Evolutionary conservation across 2,329 filamentous ascomycete species (phyloP), one percentile per base, ranked within the genome.

Genomic region (Alternaria rosae): DNA sequence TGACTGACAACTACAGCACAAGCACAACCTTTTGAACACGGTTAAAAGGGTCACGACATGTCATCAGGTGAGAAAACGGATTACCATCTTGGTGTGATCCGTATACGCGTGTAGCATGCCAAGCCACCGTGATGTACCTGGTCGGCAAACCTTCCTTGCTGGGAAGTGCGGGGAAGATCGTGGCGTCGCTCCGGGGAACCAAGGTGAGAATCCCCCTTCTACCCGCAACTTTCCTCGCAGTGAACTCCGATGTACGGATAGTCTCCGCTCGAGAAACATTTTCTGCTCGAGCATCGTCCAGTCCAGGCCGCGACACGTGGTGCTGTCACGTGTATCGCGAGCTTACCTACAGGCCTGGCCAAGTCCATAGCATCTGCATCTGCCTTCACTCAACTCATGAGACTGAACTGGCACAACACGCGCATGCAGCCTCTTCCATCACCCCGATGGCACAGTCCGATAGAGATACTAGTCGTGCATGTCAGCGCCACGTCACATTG

Each of bases 131-230:
- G 38, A 45, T 17, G 38, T 15, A 17, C 5, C 42, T 41, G 28
- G 21, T 66, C 65, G 65, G 65, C 56, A 62, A 57, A 64, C 62
- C 58, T 66, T 59, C 58, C 60, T 56, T 21, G 56, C 21, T 45
- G 32, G n/a, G 28, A 62, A 54, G 44, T 50, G 58, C 64, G 62
- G 66, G 50, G 44, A 54, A 59, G 42, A 35, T 51, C 8, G 54
- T 53, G 52, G 48, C 54, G 30, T 52, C 25, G 54, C 57, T 57
- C 60, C 57, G 59, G 51, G 54, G 50, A 48, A 42, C 30, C 54
- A 54, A 56, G 13, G 30, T 38, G 47, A 23, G 30, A 15, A 23
- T 51, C 30, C 47, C 30, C 47, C 30, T 38, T 51, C 30, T 38
- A 51, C 47, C 53, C 41, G 38, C 45, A 55, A 51, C 21, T 57